Evolutionary conservation across 202 grass and related monocot genomes (phyloP).

Genomic region (Eragrostis tef): DNA sequence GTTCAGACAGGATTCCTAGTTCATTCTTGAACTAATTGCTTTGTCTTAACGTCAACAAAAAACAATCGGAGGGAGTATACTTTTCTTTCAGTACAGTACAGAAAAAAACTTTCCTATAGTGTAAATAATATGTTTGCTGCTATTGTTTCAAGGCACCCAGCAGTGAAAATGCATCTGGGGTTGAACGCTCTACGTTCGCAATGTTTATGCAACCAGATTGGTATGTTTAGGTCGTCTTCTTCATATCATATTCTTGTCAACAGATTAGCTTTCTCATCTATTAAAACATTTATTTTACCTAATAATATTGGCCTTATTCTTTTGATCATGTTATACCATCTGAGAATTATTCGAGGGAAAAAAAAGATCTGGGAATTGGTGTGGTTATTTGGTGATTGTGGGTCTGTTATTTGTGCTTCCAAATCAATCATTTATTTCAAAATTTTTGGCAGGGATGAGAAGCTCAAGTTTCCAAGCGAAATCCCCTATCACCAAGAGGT

Average conservation of each 20-base stretch:
- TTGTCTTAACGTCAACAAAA: too few relatives aligned
- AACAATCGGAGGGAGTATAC: too few relatives aligned
- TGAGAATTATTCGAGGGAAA: not conserved
- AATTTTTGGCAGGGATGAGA: conserved; percentile 69
- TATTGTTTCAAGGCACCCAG: conserved; percentile 72
- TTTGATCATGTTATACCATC: not conserved
- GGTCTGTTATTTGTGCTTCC: conserved; percentile 14
- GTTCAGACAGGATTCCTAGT: too few relatives aligned
- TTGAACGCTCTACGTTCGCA: conserved; percentile 88
- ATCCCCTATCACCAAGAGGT: conserved; percentile 89
- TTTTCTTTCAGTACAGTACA: not conserved
- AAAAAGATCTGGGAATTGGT: not conserved
- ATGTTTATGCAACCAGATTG: conserved; percentile 98
- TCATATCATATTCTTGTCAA: not conserved
- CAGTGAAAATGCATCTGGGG: conserved; percentile 64
- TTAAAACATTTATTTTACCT: not conserved
- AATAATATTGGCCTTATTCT: not conserved
- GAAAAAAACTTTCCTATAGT: conserved; percentile 4
- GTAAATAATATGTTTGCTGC: not conserved
- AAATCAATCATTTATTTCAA: not conserved
- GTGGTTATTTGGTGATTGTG: not conserved
- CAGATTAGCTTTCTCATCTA: not conserved
- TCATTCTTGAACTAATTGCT: too few relatives aligned
- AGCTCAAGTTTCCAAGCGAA: conserved; percentile 65
- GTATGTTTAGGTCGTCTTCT: conserved; percentile 41